phyloP scores from a whole-genome alignment of 75 land plant species.

The Sequoia sempervirens region DNA sequence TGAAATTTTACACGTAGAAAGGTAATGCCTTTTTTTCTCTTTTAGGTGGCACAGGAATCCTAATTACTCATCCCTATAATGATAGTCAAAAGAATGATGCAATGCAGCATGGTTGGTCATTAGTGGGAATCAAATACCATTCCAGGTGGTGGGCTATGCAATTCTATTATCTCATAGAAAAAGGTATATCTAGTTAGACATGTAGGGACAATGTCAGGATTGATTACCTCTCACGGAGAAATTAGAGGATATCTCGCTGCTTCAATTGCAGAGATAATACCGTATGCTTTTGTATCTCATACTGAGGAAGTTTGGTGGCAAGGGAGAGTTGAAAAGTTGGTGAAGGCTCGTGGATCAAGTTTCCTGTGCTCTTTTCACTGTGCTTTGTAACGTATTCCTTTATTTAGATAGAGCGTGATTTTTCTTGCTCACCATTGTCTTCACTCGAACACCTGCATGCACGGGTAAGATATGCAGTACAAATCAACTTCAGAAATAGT shows the following conservation, averaged over 20 bases:
- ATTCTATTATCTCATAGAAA: neutral
- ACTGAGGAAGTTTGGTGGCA: too few relatives aligned
- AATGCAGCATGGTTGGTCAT: neutral
- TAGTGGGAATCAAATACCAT: neutral
- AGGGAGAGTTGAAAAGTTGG: too few relatives aligned
- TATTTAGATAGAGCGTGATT: too few relatives aligned
- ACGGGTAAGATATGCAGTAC: too few relatives aligned
- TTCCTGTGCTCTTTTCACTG: too few relatives aligned
- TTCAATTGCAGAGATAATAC: neutral
- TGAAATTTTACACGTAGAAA: conserved; percentile 6
- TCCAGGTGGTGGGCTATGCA: neutral
- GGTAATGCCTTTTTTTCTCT: neutral
- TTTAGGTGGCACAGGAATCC: neutral
- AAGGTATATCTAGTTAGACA: neutral
- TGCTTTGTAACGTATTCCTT: too few relatives aligned
- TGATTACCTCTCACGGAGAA: neutral
- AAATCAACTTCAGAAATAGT: too few relatives aligned
- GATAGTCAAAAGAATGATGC: neutral
- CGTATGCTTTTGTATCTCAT: too few relatives aligned
- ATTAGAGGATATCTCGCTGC: neutral
- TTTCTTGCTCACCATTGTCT: too few relatives aligned
- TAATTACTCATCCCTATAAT: neutral
- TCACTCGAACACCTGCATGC: too few relatives aligned
- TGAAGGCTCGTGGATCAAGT: too few relatives aligned
- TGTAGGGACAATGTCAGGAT: neutral